These are phyloP conservation scores for Salvia splendens DNA, from an alignment of 257 asterid genomes.

Conservation along the genomic window DNA sequence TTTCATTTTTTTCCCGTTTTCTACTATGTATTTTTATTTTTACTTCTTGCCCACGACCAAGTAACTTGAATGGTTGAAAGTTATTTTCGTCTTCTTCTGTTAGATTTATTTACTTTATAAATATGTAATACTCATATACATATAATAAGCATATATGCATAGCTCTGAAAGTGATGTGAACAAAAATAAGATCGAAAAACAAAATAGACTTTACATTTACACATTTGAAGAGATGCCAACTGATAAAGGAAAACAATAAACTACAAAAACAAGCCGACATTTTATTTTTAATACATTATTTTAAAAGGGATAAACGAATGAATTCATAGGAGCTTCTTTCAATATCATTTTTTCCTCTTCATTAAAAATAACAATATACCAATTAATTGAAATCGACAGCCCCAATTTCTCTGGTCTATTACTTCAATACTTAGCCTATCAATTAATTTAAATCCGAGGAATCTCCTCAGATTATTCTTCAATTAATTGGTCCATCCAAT, in stretches of 20 bases:
- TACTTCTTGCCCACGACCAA: too few species aligned
- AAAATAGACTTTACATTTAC: neutral
- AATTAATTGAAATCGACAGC: conserved; percentile 27
- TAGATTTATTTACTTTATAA: neutral
- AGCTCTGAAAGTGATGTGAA: conserved; percentile 4
- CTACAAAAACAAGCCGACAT: conserved; percentile 11
- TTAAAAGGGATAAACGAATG: neutral
- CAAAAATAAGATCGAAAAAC: neutral
- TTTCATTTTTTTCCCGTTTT: neutral
- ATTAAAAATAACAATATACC: conserved; percentile 12
- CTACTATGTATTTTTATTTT: too few species aligned
- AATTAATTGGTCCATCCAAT: conserved; percentile 24
- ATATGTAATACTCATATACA: neutral
- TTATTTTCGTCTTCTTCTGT: neutral
- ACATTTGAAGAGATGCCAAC: neutral
- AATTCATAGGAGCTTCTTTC: conserved; percentile 1
- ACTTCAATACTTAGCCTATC: conserved; percentile 18
- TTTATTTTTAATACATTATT: neutral
- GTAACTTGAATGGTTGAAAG: too few species aligned
- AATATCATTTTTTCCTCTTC: conserved; percentile 16
- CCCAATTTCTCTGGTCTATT: conserved; percentile 22
- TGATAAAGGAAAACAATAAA: neutral
- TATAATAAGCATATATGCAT: neutral
- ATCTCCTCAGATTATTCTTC: conserved; percentile 35
- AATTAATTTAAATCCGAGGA: conserved; percentile 29